These are phyloP conservation scores for Pulveroboletus ravenelii DNA, from an alignment of 768 basidiomycete species.

Conservation along the genomic window DNA sequence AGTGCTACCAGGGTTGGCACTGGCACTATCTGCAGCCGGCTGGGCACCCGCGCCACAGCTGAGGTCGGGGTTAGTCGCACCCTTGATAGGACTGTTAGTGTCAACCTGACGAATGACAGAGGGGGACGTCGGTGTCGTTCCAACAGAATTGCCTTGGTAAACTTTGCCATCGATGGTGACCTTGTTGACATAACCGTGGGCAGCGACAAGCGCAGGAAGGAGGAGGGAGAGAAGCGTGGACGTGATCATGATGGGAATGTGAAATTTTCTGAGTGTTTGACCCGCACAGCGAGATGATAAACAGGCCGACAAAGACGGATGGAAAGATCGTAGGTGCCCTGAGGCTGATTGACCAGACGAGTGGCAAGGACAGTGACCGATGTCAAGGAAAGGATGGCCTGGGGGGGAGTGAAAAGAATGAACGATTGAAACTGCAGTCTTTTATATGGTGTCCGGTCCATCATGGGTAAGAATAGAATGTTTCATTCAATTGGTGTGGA, in stretches of 20 bases:
- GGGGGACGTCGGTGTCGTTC: conserved; percentile 19
- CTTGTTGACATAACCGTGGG: conserved; percentile 26
- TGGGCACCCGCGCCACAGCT: conserved; percentile 55
- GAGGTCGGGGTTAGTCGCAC: conserved; percentile 47
- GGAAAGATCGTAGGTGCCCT: not conserved
- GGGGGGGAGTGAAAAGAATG: not conserved
- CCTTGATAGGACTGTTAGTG: conserved; percentile 48
- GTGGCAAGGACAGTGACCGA: not conserved
- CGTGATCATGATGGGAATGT: conserved; percentile 11
- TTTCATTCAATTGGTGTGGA: not conserved
- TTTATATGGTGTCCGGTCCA: not conserved
- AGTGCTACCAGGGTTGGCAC: conserved; percentile 54
- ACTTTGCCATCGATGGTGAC: conserved; percentile 26
- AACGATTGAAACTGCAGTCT: not conserved
- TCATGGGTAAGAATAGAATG: not conserved
- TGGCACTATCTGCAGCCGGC: conserved; percentile 42
- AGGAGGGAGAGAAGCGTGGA: conserved; percentile 14
- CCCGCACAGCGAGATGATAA: conserved; percentile 22
- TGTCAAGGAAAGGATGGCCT: not conserved
- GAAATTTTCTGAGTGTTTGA: not conserved
- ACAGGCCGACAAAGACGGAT: conserved; percentile 1
- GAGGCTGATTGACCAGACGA: not conserved
- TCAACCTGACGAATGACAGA: conserved; percentile 42
- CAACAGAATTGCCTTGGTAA: conserved; percentile 31
- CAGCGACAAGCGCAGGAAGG: conserved; percentile 23